Percentiles rank a stretch among this genome's conserved stretches.
Conservation (phyloP, 73 alveolate species). For the Paraurostyla sp. region DNA sequence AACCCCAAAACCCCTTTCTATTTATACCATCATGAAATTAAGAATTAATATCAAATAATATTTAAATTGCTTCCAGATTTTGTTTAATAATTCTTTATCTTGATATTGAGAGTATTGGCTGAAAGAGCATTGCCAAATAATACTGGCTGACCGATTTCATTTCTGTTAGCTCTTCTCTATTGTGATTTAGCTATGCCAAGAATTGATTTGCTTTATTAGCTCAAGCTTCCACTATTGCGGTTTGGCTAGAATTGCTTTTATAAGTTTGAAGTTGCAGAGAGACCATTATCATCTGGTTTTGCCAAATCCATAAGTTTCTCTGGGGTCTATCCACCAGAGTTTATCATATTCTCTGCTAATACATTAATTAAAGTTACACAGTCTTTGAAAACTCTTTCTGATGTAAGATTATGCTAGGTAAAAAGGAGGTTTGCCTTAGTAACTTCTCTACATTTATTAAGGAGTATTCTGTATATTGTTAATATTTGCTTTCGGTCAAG, state of each 20-base stretch:
- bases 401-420: slow-evolving; percentile 15
- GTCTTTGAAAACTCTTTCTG: slow-evolving; percentile 53
- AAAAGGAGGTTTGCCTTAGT: not conserved
- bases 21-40: not conserved
- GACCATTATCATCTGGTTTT: not conserved
- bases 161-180: not conserved
- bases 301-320: not conserved
- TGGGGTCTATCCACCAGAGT: too few species aligned
- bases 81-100: slow-evolving; percentile 14
- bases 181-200: not conserved
- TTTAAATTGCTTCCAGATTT: not conserved
- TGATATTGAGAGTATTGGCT: slow-evolving; percentile 12
- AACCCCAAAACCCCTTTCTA: slow-evolving; percentile 41
- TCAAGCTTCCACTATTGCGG: not conserved
- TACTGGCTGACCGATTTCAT: not conserved
- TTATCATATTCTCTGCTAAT: too few species aligned
- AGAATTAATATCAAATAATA: not conserved
- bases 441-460: slow-evolving; percentile 47
- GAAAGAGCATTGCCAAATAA: slow-evolving; percentile 3
- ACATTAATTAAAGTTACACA: slow-evolving; percentile 16
- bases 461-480: slow-evolving; percentile 11
- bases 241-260: not conserved
- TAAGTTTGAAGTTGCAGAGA: not conserved
- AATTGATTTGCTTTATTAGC: not conserved
- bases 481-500: slow-evolving; percentile 15